phyloP scores from a whole-genome alignment of 495 filamentous ascomycete species.

The Talaromyces proteolyticus region DNA sequence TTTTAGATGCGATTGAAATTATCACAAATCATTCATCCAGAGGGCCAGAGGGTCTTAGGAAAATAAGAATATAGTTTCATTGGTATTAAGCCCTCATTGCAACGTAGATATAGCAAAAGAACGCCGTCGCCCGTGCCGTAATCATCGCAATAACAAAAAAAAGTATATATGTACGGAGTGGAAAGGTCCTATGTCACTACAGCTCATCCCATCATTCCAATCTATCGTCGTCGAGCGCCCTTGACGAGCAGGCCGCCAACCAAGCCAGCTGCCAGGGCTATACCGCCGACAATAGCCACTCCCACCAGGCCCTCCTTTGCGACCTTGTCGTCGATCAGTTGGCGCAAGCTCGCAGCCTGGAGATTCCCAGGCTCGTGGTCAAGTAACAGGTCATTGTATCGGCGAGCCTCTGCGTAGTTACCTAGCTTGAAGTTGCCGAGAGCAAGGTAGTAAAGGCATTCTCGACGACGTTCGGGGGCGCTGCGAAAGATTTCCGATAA shows the following conservation, averaged over 20 bases:
- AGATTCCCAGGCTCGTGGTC: slow-evolving; percentile 86
- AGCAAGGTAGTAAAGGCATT: slow-evolving; percentile 96
- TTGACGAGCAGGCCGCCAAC: slow-evolving; percentile 80
- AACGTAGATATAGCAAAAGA: not conserved
- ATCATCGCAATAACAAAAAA: slow-evolving; percentile 2
- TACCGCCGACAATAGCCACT: slow-evolving; percentile 91
- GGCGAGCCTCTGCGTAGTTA: slow-evolving; percentile 88
- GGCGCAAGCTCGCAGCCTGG: slow-evolving; percentile 77
- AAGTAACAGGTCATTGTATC: slow-evolving; percentile 88
- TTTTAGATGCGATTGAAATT: no score
- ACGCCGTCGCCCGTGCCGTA: slow-evolving; percentile 10
- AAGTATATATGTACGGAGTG: slow-evolving; percentile 2
- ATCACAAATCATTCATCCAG: no score
- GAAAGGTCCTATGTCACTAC: not conserved
- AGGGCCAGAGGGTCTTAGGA: no score
- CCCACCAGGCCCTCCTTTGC: slow-evolving; percentile 89
- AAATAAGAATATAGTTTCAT: not conserved
- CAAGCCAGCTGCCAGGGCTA: slow-evolving; percentile 89
- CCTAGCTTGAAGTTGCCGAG: slow-evolving; percentile 97
- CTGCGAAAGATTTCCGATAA: slow-evolving; percentile 96
- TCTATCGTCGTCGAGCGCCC: slow-evolving; percentile 53
- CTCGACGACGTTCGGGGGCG: slow-evolving; percentile 82
- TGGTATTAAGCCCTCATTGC: not conserved
- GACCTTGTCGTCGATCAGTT: slow-evolving; percentile 92
- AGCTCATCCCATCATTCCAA: slow-evolving; percentile 4